Conservation (phyloP, 1,139 yeast genomes). For the Pichia terricola region DNA sequence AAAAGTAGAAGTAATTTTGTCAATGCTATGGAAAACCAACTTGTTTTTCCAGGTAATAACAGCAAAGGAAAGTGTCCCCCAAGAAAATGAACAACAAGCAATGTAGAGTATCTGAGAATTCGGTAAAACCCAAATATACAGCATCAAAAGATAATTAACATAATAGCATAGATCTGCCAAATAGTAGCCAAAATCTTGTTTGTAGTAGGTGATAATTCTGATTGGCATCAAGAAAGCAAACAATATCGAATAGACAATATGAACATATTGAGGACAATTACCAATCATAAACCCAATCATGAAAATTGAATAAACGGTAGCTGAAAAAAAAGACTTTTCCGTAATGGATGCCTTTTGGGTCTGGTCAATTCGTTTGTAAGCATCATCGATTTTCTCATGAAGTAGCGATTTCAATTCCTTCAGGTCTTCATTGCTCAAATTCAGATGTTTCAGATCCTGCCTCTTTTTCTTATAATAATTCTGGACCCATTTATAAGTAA, state of each 20-base stretch:
- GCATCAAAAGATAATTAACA: constrained; percentile 61
- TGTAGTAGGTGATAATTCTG: constrained; percentile 73
- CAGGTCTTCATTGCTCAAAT: constrained; percentile 22
- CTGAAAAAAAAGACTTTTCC: constrained; percentile 76
- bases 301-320: constrained; percentile 61
- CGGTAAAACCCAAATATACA: constrained; percentile 80
- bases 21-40: constrained; percentile 81
- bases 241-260: constrained; percentile 59
- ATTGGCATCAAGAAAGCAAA: constrained; percentile 69
- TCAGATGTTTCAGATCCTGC: constrained; percentile 4
- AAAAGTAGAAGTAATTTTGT: constrained; percentile 86
- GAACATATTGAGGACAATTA: constrained; percentile 66
- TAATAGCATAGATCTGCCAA: constrained; percentile 92
- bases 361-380: constrained; percentile 48
- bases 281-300: constrained; percentile 73
- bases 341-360: constrained; percentile 51
- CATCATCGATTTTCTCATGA: constrained; percentile 35
- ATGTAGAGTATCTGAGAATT: constrained; percentile 61
- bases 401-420: constrained; percentile 24
- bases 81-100: constrained; percentile 75
- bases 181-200: constrained; percentile 71
- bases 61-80: constrained; percentile 89
- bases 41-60: constrained; percentile 96
- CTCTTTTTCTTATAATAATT: constrained; percentile 13
- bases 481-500: constrained; percentile 15